phyloP scores from a whole-genome alignment of 148 eudicot genomes.

The Mesembryanthemum crystallinum region DNA sequence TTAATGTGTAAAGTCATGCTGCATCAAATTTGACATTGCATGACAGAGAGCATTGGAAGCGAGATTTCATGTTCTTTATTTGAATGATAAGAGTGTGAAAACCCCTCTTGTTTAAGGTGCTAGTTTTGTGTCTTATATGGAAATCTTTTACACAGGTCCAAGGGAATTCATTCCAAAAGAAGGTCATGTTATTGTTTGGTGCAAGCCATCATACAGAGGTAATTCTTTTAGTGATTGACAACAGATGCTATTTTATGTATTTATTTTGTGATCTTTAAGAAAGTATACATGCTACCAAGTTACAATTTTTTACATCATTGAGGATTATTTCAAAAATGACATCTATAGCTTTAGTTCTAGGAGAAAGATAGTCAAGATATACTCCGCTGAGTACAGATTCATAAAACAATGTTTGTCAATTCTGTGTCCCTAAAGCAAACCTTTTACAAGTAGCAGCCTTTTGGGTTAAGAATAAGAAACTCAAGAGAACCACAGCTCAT shows the following conservation, averaged over 20 bases:
- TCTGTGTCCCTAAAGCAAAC: not conserved
- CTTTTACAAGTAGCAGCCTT: not conserved
- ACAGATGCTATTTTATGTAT: not conserved
- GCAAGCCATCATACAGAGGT: slow-evolving; percentile 70
- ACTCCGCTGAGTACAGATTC: not conserved
- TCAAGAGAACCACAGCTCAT: not conserved
- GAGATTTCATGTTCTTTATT: not conserved
- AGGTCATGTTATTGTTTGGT: slow-evolving; percentile 82
- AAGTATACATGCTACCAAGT: not conserved
- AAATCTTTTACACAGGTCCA: slow-evolving; percentile 49
- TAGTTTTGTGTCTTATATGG: slow-evolving; percentile 5
- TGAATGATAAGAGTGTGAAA: not conserved
- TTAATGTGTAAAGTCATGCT: not conserved
- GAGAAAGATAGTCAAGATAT: not conserved
- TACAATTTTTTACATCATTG: not conserved
- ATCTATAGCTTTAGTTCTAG: not conserved
- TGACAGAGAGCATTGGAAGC: not conserved
- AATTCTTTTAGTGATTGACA: slow-evolving; percentile 21
- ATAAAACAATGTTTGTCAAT: not conserved
- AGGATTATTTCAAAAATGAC: not conserved
- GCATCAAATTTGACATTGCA: not conserved
- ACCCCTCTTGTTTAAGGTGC: not conserved
- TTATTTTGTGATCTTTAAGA: slow-evolving; percentile 4
- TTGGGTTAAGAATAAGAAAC: not conserved
- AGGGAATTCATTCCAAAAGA: slow-evolving; percentile 97